Percentiles rank a stretch among this genome's conserved stretches.
Evolutionary conservation across 2,329 filamentous ascomycete genomes (phyloP).

Genomic region (Coniochaeta ligniaria): DNA sequence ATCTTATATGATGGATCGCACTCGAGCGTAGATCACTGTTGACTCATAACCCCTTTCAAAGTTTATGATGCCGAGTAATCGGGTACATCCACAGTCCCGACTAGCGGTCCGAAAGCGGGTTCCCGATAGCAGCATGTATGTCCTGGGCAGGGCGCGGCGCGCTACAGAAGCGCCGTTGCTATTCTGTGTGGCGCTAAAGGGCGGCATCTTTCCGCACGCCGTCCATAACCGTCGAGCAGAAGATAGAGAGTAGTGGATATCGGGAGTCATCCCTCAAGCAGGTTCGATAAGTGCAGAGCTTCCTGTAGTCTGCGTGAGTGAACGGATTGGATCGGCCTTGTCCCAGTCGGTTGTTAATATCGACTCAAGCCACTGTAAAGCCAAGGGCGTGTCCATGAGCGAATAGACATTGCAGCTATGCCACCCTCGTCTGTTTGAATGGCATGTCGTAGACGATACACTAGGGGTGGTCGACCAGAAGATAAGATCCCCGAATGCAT

Average conservation of each 20-base stretch:
- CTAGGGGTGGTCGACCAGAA: no score
- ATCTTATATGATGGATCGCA: neutral
- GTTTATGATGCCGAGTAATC: neutral
- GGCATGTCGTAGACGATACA: neutral
- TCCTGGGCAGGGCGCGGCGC: neutral
- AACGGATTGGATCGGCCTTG: neutral
- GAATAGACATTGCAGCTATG: neutral
- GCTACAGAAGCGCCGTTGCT: neutral
- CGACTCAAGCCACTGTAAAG: neutral
- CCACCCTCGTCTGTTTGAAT: neutral
- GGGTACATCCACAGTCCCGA: neutral
- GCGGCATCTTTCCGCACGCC: neutral
- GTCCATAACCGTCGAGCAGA: neutral
- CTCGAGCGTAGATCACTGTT: neutral
- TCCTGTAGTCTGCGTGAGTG: neutral
- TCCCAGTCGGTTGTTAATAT: neutral
- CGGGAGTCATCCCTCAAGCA: neutral
- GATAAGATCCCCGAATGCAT: neutral
- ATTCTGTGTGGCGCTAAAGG: neutral
- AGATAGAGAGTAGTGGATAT: neutral
- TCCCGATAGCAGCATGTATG: neutral
- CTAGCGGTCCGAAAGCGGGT: neutral
- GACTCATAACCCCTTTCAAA: neutral
- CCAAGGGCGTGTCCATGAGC: neutral
- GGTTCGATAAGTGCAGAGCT: neutral